These are phyloP conservation scores for Aspergillus quadricinctus DNA, from an alignment of 2,329 filamentous ascomycete genomes.

Conservation along the genomic window DNA sequence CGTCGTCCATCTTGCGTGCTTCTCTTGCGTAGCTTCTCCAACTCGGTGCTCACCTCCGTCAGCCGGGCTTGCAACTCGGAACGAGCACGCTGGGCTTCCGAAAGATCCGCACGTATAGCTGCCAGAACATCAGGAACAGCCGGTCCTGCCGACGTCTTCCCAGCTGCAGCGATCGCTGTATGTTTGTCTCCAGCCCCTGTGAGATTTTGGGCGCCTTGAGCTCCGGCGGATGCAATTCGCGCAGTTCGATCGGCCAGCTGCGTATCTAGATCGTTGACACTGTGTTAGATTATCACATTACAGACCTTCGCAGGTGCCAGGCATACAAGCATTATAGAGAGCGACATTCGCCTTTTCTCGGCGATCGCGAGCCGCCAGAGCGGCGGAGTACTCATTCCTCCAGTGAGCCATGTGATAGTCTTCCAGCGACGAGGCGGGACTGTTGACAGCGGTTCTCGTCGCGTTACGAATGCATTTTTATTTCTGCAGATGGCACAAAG, in stretches of 20 bases:
- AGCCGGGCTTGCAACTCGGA: conserved; percentile 63
- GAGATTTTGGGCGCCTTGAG: conserved; percentile 20
- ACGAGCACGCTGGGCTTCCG: conserved; percentile 71
- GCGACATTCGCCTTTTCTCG: conserved; percentile 61
- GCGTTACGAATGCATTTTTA: conserved; percentile 10
- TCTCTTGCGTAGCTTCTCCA: conserved; percentile 59
- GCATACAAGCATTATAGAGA: conserved; percentile 72
- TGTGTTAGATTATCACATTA: conserved; percentile 19
- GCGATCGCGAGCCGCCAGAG: conserved; percentile 67
- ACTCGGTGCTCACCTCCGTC: conserved; percentile 58
- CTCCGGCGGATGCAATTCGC: conserved; percentile 40
- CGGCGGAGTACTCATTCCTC: conserved; percentile 74
- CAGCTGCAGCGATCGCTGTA: conserved; percentile 24
- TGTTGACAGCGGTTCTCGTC: conserved; percentile 1
- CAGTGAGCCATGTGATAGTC: conserved; percentile 58
- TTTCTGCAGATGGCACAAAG: background rate
- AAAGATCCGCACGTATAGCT: conserved; percentile 60
- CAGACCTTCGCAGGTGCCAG: background rate
- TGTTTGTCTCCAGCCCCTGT: conserved; percentile 16
- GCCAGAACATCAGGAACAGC: conserved; percentile 32
- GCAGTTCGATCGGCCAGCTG: conserved; percentile 64
- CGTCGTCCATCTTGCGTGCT: conserved; percentile 56
- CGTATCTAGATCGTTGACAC: conserved; percentile 48
- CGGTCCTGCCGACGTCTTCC: conserved; percentile 20
- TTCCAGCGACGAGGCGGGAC: conserved; percentile 9